Base-by-base conservation (phyloP, 768 basidiomycete genomes). In the Tubosaeta sp. region DNA sequence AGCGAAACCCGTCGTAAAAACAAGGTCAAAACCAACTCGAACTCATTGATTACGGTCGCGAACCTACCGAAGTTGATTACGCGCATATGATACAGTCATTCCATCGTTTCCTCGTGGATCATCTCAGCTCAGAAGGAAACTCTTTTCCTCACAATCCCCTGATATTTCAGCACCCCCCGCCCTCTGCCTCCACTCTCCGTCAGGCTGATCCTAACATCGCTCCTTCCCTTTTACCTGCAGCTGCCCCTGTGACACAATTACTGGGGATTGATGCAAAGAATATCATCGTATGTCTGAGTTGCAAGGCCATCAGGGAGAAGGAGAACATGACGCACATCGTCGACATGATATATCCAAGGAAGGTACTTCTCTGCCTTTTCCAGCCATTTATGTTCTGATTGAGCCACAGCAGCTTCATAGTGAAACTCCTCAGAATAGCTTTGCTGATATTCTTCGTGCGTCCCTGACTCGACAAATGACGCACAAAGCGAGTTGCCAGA, bases 31-130 rank as follows among this genome's bases (percentile, higher is more conserved):
- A 89, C 57, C 84, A 90, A 12, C 83, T 96, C 32, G 93, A 94
- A 46, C 76, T 99, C 36, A 81, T 95, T 52, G 96, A 98, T 62
- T 90, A 87, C 51, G 89, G 89, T 12, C 78, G 86, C 41, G 89
- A 94, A 57, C 73, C 76, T 10, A 73, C 74, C n/a, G 82, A 82
- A 56, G 77, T 84, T 35, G 84, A 90, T 58, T 92, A 97, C 58
- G 85, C 83, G 0, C 83, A 87, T 45, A 86, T 91, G 73, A 97
- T 98, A 36, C 96, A 97, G 69, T 81, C 82, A 14, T 97, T 97
- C 75, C 93, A 97, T 66, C 84, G 95, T 19, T 97, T 96, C 73
- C 76, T 96, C 34, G 70, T 97, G 46, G 94, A 97, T 54, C 86
- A 86, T 46, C 76, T 97, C 57, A 82, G 79, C 51, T 76, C 78